These are phyloP conservation scores for Colletotrichum kahawae DNA, from an alignment of 2,329 filamentous ascomycete species.

Conservation along the genomic window DNA sequence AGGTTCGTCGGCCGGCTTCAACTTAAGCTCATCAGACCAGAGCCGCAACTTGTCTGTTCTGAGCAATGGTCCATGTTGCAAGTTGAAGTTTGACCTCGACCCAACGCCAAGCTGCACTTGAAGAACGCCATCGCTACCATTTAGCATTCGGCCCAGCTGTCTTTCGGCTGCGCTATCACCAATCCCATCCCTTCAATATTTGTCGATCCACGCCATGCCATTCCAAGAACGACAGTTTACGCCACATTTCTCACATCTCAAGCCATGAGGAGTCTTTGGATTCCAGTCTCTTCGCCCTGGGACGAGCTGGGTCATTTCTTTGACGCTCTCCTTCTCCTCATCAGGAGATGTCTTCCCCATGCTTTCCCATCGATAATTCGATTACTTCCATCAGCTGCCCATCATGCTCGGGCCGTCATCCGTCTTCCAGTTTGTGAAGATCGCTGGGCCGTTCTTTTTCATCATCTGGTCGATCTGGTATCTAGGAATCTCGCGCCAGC, in stretches of 20 bases:
- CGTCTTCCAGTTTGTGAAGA: constrained; percentile 27
- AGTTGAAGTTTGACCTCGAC: not conserved
- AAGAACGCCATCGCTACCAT: not conserved
- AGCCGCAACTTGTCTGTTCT: not conserved
- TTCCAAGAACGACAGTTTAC: constrained; percentile 1
- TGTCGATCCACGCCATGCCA: constrained; percentile 14
- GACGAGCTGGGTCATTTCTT: not conserved
- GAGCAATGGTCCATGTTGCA: not conserved
- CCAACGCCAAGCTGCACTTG: not conserved
- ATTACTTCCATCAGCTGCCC: not conserved
- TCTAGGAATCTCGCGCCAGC: constrained; percentile 25
- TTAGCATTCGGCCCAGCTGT: not conserved
- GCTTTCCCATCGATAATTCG: not conserved
- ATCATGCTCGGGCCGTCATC: constrained; percentile 27
- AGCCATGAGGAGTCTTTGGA: not conserved
- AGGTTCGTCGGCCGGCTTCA: not conserved
- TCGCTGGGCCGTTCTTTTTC: constrained; percentile 25
- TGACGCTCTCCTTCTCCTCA: not conserved
- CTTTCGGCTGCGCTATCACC: not conserved
- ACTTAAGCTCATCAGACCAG: not conserved
- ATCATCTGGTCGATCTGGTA: constrained; percentile 30
- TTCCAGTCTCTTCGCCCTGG: constrained; percentile 8
- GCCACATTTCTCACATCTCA: constrained; percentile 7
- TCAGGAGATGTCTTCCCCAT: not conserved
- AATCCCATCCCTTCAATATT: constrained; percentile 19